These are phyloP conservation scores for Luvunga scandens DNA, from an alignment of 345 rosid genomes.

Conservation along the genomic window DNA sequence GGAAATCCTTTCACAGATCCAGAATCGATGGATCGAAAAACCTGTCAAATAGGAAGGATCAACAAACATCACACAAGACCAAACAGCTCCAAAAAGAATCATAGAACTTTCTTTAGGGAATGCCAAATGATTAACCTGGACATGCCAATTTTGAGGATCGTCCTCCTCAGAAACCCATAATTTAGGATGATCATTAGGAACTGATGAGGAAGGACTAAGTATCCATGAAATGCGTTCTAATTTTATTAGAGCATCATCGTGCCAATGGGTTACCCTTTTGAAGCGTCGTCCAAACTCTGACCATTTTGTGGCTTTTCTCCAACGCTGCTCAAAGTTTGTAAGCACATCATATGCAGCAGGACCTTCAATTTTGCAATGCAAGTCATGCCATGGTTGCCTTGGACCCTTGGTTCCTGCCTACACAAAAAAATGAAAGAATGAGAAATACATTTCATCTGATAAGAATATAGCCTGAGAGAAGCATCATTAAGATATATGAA, in stretches of 20 bases:
- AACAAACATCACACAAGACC: neutral
- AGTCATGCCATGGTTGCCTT: conserved; percentile 90
- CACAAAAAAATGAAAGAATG: conserved; percentile 3
- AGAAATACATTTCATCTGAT: neutral
- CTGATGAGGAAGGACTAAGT: conserved; percentile 51
- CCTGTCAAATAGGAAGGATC: neutral
- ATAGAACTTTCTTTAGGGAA: neutral
- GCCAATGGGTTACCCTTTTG: conserved; percentile 68
- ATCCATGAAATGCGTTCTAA: conserved; percentile 89
- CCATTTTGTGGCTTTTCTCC: conserved; percentile 84
- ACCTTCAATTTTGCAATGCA: conserved; percentile 86
- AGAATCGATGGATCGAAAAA: conserved; percentile 25
- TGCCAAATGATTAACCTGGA: conserved; percentile 50
- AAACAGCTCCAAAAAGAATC: neutral
- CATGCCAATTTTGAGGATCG: conserved; percentile 71
- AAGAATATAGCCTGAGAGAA: neutral
- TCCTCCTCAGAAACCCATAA: conserved; percentile 52
- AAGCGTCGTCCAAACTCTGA: conserved; percentile 57
- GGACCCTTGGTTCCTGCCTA: conserved; percentile 72
- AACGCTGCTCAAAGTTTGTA: conserved; percentile 85
- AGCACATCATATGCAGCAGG: conserved; percentile 95
- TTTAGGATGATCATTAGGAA: conserved; percentile 41
- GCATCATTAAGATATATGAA: neutral
- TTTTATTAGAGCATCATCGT: conserved; percentile 76
- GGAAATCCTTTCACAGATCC: conserved; percentile 94